Percentiles rank a stretch among this genome's conserved stretches.
Conservation (phyloP, 306 rosid species). For the Alnus glutinosa region DNA sequence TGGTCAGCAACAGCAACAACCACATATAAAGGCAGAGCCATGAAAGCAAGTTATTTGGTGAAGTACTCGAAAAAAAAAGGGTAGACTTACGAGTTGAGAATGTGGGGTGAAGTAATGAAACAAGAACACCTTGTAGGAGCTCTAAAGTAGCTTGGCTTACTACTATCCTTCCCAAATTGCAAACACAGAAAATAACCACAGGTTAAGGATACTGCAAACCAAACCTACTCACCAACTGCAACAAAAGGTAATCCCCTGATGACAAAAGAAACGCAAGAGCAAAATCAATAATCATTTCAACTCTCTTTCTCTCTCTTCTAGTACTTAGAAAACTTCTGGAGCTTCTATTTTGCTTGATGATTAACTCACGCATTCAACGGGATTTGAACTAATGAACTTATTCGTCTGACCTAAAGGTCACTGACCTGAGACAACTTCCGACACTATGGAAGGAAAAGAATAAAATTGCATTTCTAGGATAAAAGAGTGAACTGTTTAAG, state of each 20-base stretch:
- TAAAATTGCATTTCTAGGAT: not conserved
- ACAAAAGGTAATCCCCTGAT: constrained; percentile 64
- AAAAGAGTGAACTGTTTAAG: not conserved
- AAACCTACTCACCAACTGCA: constrained; percentile 54
- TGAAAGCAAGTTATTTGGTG: not conserved
- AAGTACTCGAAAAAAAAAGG: not conserved
- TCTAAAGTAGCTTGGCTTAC: not conserved
- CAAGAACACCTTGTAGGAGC: not conserved
- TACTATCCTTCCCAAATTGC: not conserved
- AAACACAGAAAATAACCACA: constrained; percentile 2
- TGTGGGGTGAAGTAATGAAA: not conserved
- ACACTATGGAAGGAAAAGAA: not conserved
- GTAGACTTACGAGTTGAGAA: not conserved
- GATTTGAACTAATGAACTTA: not conserved
- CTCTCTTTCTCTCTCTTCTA: constrained; percentile 4
- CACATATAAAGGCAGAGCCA: not conserved
- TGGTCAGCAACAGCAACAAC: not conserved
- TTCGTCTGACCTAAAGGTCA: not conserved
- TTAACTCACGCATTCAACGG: not conserved
- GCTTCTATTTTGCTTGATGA: not conserved
- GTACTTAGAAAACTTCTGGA: not conserved
- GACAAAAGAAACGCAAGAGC: constrained; percentile 23
- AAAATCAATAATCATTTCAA: constrained; percentile 25
- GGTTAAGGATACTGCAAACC: constrained; percentile 23
- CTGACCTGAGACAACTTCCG: not conserved